phyloP scores from a whole-genome alignment of 768 basidiomycete genomes.

The Lactifluus hygrophoroides region DNA sequence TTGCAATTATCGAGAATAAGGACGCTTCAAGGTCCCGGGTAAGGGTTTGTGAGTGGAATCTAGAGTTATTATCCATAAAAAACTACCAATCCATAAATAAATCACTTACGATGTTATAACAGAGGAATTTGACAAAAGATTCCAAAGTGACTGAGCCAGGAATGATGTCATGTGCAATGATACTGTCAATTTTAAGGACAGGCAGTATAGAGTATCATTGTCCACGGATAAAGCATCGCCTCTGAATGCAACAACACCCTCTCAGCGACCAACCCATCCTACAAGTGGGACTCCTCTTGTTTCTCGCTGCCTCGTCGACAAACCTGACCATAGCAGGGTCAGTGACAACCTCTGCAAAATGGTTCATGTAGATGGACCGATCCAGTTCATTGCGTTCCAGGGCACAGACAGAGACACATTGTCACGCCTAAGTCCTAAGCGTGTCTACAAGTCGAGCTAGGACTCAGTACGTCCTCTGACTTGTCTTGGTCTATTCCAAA shows the following conservation, averaged over 20 bases:
- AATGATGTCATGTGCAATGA: conserved; percentile 20
- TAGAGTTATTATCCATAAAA: background rate
- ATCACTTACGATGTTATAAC: no score
- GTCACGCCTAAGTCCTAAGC: no score
- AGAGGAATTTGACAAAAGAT: conserved; percentile 26
- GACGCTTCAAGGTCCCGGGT: conserved; percentile 29
- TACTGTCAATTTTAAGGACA: conserved; percentile 14
- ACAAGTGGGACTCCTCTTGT: background rate
- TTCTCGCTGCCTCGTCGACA: conserved; percentile 14
- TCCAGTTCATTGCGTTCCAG: conserved; percentile 27
- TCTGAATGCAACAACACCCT: conserved; percentile 14
- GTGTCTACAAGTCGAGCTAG: no score
- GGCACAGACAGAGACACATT: conserved; percentile 20
- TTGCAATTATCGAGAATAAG: conserved; percentile 34
- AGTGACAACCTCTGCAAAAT: conserved; percentile 16
- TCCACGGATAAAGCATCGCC: conserved; percentile 11
- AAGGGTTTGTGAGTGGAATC: conserved; percentile 29
- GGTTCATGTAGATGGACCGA: conserved; percentile 17
- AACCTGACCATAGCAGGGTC: conserved; percentile 7
- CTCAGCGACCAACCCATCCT: conserved; percentile 8
- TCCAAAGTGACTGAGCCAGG: conserved; percentile 29
- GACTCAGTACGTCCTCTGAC: no score
- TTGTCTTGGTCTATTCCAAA: no score
- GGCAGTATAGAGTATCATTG: conserved; percentile 18
- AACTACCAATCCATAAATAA: no score